Evolutionary conservation across 371 early-diverging fungal genomes (phyloP), one percentile per base, ranked within the genome.

Genomic region (Mycotypha africana): DNA sequence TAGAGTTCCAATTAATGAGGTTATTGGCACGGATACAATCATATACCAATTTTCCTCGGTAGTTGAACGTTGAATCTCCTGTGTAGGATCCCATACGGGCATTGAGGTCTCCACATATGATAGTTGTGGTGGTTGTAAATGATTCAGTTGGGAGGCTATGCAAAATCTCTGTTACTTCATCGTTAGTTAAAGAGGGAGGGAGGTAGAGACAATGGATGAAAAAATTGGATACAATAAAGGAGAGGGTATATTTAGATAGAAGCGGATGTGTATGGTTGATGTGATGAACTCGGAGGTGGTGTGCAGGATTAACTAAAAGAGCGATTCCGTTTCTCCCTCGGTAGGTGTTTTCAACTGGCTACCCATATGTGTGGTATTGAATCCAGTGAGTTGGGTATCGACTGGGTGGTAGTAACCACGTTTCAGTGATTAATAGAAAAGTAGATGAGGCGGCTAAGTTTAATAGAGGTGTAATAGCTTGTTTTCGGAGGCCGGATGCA

Each of bases 21-120:
- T 33, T 4, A 4, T 33, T 5, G 15, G 34, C 7, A 14, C 15
- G 10, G n/a, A 33, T 33, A 9, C 34, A 33, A 15, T 33, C 15
- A 14, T 33, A 14, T 33, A 33, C 4, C 23, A 14, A 10, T 22
- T 25, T 24, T 15, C 50, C 56, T 10, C 39, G 36, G n/a, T 41
- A 15, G 14, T 36, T 50, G 0, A 26, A 17, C 12, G 0, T 9
- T 10, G n/a, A 10, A 10, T 46, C 56, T 7, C 50, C 47, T 30
- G 30, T 20, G n/a, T 28, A 3, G 15, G 28, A 1, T n/a, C 47
- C 47, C 12, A 46, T 38, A 10, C 50, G 6, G 3, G 42, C 43
- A 22, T 56, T 56, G 11, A 50, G 15, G 32, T 49, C 38, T 6
- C 50, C 56, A 38, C 50, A 50, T 2, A 56, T 46, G 10, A 56